Evolutionary conservation across 345 rosid species (phyloP), one percentile per base, ranked within the genome.

Genomic region (Noccaea bulbosa): DNA sequence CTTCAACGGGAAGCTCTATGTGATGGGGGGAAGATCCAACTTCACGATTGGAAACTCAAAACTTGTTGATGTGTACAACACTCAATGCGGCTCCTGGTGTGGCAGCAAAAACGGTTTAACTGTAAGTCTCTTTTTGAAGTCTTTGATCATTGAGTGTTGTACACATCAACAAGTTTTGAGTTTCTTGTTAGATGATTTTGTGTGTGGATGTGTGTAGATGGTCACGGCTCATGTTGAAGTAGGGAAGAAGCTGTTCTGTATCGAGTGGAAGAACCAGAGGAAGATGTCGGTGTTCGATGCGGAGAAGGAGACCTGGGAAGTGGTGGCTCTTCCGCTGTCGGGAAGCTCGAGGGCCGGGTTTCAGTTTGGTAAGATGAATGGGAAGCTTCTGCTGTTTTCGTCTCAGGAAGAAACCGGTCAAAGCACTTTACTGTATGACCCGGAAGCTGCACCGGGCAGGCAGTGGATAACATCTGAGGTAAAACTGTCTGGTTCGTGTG

Each of bases 1-100:
- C 39, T 83, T 91, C 43, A 84, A 84, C 4, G 95, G 96, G 45
- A 91, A 88, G 77, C 90, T 91, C 33, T 91, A 91, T 10, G 85
- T 94, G 37, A 86, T 91, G 86, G 98, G 99, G 40, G 99, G 99
- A 61, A 88, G 98, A 75, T 94, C 99, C 2, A 88, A 84, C 82
- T 94, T 89, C 83, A 88, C 92, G 1, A 94, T 94, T 52, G 97
- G 99, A 5, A 84, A 90, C 78, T 88, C 98, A 2, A 88, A 82
- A 80, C 78, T 83, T 17, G 81, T 89, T 27, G 93, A 88, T 71
- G 86, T 91, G 6, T 94, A 88, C 85, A 71, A 86, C 65, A 85
- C 95, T 5, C 90, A 78, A 67, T 71, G 69, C 45, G 83, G 79
- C n/a, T 32, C 72, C 44, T 94, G 99, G 99, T 14, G 81, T 47